Conservation (phyloP, 1,139 yeast species). For the Geotrichum candidum region DNA sequence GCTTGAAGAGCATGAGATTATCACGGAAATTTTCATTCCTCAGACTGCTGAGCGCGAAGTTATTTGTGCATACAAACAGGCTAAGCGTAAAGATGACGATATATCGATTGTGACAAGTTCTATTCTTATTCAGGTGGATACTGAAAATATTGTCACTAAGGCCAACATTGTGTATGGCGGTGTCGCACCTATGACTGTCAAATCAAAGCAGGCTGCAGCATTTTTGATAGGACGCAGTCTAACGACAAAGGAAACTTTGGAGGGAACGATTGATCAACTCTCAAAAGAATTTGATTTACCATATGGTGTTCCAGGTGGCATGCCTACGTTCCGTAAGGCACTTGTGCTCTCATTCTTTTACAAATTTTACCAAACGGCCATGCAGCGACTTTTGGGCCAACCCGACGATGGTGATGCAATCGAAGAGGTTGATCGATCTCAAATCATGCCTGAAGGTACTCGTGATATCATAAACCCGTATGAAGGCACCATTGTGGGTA, state of each 20-base stretch:
- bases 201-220: conserved; percentile 35
- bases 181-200: conserved; percentile 42
- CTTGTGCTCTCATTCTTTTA: conserved; percentile 42
- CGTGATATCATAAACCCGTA: conserved; percentile 38
- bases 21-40: conserved; percentile 39
- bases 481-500: conserved; percentile 37
- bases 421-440: conserved; percentile 34
- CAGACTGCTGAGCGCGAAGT: conserved; percentile 29
- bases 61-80: conserved; percentile 40
- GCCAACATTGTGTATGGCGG: conserved; percentile 42
- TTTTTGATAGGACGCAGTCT: conserved; percentile 30
- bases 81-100: conserved; percentile 45
- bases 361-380: conserved; percentile 37
- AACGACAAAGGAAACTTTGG: conserved; percentile 26
- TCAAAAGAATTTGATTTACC: conserved; percentile 37
- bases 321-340: conserved; percentile 42
- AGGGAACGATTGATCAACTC: conserved; percentile 31
- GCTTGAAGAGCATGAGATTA: conserved; percentile 35
- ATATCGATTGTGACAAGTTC: conserved; percentile 44
- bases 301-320: conserved; percentile 44
- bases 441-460: conserved; percentile 34
- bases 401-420: conserved; percentile 33
- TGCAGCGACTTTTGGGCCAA: conserved; percentile 17
- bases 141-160: conserved; percentile 23
- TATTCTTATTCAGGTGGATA: conserved; percentile 28